Percentiles rank a stretch among this genome's conserved stretches.
phyloP scores from a whole-genome alignment of 768 basidiomycete genomes.

The Auriscalpium microsporum region DNA sequence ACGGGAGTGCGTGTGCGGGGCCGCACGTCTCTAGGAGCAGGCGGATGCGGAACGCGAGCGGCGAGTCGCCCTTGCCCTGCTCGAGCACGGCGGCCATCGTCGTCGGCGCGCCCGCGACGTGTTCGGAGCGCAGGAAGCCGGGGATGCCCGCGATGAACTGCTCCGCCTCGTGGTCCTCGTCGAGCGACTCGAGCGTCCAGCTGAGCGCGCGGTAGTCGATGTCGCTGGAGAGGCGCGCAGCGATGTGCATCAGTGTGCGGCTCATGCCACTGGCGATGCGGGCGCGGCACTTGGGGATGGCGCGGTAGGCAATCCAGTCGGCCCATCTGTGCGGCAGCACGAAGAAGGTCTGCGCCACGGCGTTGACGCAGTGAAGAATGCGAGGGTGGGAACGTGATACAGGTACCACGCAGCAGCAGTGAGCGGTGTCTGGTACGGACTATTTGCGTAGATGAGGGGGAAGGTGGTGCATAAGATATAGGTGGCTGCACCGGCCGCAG shows the following conservation, averaged over 20 bases:
- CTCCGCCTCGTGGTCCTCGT: background rate
- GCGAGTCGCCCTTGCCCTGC: background rate
- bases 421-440: conserved; percentile 11
- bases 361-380: background rate
- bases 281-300: background rate
- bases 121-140: background rate
- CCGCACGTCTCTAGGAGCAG: background rate
- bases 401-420: background rate
- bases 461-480: conserved; percentile 7
- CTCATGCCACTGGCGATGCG: background rate
- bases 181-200: background rate
- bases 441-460: conserved; percentile 2
- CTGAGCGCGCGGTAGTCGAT: background rate
- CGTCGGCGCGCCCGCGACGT: background rate
- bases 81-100: background rate
- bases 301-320: background rate
- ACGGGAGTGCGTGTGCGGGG: background rate
- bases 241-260: background rate
- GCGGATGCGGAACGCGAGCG: background rate
- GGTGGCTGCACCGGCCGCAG: background rate
- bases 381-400: background rate
- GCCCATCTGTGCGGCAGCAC: background rate
- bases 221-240: background rate
- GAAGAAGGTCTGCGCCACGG: background rate
- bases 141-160: background rate